Base-by-base conservation (phyloP, 202 grass and related monocot genomes). In the Elaeis oleifera region DNA sequence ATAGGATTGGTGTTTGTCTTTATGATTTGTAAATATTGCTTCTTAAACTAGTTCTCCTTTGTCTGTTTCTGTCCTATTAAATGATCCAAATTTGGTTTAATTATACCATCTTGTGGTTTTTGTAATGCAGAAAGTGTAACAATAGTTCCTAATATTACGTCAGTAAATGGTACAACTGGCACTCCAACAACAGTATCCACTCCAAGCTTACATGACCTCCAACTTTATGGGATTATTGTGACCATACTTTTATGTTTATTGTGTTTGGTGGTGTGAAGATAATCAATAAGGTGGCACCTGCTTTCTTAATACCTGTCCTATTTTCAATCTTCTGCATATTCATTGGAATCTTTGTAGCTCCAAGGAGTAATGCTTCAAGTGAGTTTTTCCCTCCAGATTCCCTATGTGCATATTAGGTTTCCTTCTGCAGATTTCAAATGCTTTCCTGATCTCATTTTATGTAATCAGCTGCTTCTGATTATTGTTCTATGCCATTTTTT, bases 231-330 rank as follows among this genome's bases (percentile, higher is more conserved):
- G 70, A 71, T 99, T 69, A 84, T 99, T 67, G 80, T 99, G 69
- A 94, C 88, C 56, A 80, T 99, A 59, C 76, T 99, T 75, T 68
- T 99, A 16, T 92, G 88, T 72, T 99, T 78, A 94, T 99, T 84
- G 94, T 99, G 50, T 99, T 99, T 76, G 94, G 94, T 68, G 94
- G 94, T 79, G 94, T 99, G 50, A 99, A 99, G 76, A 99, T 99
- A 23, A 99, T 99, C 59, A 99, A 99, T 63, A 88, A 80, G 71
- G 94, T 99, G 53, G 94, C 94, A 48, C 88, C 94, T 54, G 94
- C 94, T 70, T 87, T 99, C 71, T 74, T 99, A 71, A 73, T 99
- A 75, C 88, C 94, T 15, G 88, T 99, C 18, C 89, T 99, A 21
- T 87, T 99, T 79, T 99, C 94, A 20, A 64, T 99, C 22, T 65